Evolutionary conservation across 1,139 yeast genomes (phyloP), one percentile per base, ranked within the genome.

Genomic region (Yamadazyma spencermartinsiae): DNA sequence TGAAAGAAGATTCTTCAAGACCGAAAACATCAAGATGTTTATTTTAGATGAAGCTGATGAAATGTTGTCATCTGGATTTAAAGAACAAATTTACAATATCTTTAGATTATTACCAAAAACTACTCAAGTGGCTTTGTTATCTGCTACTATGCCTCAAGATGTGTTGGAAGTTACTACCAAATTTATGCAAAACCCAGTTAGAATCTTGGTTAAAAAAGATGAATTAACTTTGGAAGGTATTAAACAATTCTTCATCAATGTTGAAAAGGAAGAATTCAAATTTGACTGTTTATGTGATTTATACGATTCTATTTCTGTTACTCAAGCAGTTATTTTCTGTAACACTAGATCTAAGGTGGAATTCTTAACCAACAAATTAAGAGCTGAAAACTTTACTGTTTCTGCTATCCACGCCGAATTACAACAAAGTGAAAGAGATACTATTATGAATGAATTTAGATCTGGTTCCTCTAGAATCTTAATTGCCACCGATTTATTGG

Each of bases 1-100:
- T 65, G 89, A 87, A 72, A 83, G 97, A 72, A 83, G 96, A 68
- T 79, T 77, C 74, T 83, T 92, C 74, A 84, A 79, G 71, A 88
- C 97, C 56, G 85, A 86, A 60, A 79, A 84, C 70, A 77, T 92
- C 65, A 88, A 89, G 79, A 90, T 92, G 97, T 86, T 92, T 76
- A 86, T 92, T 66, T 80, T 92, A 70, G 98, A 92, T 76, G 98
- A 92, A 78, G 98, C 98, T 65, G 98, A 92, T 79, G 97, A 90
- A 78, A 84, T 92, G 92, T 81, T 92, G 70, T 82, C 94, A 44
- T 80, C 95, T 56, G 98, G 98, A 58, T 92, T 92, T 85, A 87
- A 86, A 76, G 95, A 87, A 68, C 98, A 92, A 77, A 92, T 92
- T 63, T 89, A 90, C 81, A 92, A 90, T 72, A 87, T 92, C 64